Percentiles rank a stretch among this genome's conserved stretches.
These are phyloP conservation scores for Blastocrithidia nonstop DNA, from an alignment of 208 protist genomes.

Conservation along the genomic window DNA sequence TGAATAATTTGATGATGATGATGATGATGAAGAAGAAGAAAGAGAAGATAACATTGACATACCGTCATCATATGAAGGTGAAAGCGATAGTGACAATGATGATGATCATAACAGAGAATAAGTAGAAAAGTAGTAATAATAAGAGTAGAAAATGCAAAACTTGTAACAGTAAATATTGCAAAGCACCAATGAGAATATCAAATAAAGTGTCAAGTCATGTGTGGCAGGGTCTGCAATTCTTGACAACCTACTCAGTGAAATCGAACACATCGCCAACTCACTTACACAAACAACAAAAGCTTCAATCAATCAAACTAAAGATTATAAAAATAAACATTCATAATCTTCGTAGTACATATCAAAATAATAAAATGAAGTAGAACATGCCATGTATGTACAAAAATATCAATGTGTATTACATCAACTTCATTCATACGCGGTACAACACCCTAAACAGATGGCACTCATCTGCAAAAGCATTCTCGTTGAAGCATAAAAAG, in stretches of 20 bases:
- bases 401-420: constrained; percentile 11
- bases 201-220: constrained; percentile 8
- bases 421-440: constrained; percentile 34
- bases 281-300: neutral
- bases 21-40: constrained; percentile 8
- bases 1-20: constrained; percentile 27
- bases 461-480: constrained; percentile 56
- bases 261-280: constrained; percentile 17
- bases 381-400: constrained; percentile 10
- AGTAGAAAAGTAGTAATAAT: neutral
- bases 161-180: neutral
- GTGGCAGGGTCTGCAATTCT: too few species aligned
- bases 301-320: constrained; percentile 1
- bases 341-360: too few species aligned
- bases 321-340: constrained; percentile 5
- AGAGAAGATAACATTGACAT: constrained; percentile 10
- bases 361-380: constrained; percentile 4
- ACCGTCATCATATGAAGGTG: neutral
- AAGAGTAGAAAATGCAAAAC: neutral
- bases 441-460: constrained; percentile 25
- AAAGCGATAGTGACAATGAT: constrained; percentile 1
- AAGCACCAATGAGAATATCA: neutral
- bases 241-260: constrained; percentile 19
- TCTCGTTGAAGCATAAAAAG: constrained; percentile 55
- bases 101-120: neutral